Evolutionary conservation across 257 asterid species (phyloP), one percentile per base, ranked within the genome.

Genomic region (Verbascum thapsus): DNA sequence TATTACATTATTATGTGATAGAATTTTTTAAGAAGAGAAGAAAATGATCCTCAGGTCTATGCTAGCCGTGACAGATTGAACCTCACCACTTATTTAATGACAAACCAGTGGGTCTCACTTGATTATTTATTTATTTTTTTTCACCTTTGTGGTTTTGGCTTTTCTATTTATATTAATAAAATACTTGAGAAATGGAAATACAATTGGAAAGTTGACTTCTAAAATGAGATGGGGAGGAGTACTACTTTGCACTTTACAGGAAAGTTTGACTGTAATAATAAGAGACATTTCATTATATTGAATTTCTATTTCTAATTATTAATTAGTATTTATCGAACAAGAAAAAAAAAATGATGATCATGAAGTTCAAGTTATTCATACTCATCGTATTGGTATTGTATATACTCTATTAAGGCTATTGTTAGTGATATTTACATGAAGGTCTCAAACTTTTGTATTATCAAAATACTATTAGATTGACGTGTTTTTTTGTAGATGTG

Each of bases 41-140:
- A 2, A 58, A 48, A 52, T 12, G 59, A 63, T 64, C 65, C 10
- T 5, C 51, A 35, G 65, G 41, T 57, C 51, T 67, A 45, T 13
- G 72, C 66, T 6, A 6, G 48, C 57, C 64, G 71, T 67, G 72
- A 67, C 51, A 67, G 45, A 50, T 48, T 26, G 58, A 37, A 35
- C 50, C 5, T 26, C 7, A 48, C 72, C 72, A 58, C 58, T 58
- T 41, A 58, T 37, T 48, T 66, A 57, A 42, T 47, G 49, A 38
- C 16, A 26, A 49, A 59, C 69, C 56, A 20, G 2, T 18, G 68
- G 68, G 68, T 44, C 66, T 41, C 67, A 61, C 37, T 49, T 47
- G 18, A n/a, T n/a, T n/a, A n/a, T n/a, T 47, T 37, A 58, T 50
- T 60, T 39, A 13, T 17, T 20, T 64, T 63, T 63, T 59, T 20